A percentile compares a stretch with the other conserved stretches of the same genome.
Evolutionary conservation across 306 rosid genomes (phyloP).

Genomic region (Medicago truncatula): MtrunA17r5.0-ANR NC_053044.1:51249501-51250000

Average conservation of each 20-base stretch:
- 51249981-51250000: slow-evolving; percentile 38
- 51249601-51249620: slow-evolving; percentile 16
- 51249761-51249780: no score
- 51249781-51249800: no score
- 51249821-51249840: no score
- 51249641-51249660: not conserved
- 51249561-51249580: not conserved
- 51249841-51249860: no score
- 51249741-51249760: no score
- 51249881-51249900: not conserved
- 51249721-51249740: no score
- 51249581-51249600: slow-evolving; percentile 20
- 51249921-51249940: not conserved
- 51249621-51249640: slow-evolving; percentile 24
- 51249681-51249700: no score
- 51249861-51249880: not conserved
- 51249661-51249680: no score
- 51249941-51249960: slow-evolving; percentile 9
- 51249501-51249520: slow-evolving; percentile 7
- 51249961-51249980: slow-evolving; percentile 7
- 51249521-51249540: slow-evolving; percentile 25
- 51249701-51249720: no score
- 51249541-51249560: not conserved
- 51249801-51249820: no score
- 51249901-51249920: slow-evolving; percentile 13